Evolutionary conservation across 768 basidiomycete genomes (phyloP).

Genomic region (Podaxis sp.): DNA sequence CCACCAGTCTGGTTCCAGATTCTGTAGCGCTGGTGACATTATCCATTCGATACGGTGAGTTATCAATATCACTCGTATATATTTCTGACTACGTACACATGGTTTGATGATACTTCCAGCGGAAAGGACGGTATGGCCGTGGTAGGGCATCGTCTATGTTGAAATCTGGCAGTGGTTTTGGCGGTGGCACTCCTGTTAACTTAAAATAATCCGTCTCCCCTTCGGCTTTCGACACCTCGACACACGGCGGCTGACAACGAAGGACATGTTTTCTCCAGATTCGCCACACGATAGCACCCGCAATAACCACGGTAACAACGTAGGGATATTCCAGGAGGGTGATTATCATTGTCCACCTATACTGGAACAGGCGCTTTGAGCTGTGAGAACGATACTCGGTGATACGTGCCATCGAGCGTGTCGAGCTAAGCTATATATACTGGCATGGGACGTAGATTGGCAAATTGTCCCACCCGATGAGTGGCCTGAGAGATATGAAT

Average conservation of each 20-base stretch:
- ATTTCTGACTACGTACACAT: conserved; percentile 37
- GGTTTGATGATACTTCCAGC: conserved; percentile 53
- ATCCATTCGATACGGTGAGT: neutral
- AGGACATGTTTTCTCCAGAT: neutral
- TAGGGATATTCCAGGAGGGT: neutral
- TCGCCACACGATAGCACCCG: neutral
- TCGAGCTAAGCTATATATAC: neutral
- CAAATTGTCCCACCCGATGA: neutral
- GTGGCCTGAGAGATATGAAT: neutral
- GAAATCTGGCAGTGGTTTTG: conserved; percentile 37
- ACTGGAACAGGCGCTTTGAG: neutral
- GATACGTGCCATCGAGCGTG: neutral
- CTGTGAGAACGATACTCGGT: neutral
- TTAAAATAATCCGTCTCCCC: conserved; percentile 30
- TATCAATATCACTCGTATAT: neutral
- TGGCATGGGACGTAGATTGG: neutral
- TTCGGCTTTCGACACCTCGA: neutral
- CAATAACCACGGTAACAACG: neutral
- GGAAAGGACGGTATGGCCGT: conserved; percentile 51
- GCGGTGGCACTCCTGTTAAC: conserved; percentile 39
- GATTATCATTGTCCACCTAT: neutral
- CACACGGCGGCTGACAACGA: neutral
- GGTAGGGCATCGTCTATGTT: conserved; percentile 38
- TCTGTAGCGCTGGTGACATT: conserved; percentile 33
- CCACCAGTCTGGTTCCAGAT: conserved; percentile 51